Evolutionary conservation across 805 yeast species (phyloP).

Genomic region (Zygosaccharomyces bailii): DNA sequence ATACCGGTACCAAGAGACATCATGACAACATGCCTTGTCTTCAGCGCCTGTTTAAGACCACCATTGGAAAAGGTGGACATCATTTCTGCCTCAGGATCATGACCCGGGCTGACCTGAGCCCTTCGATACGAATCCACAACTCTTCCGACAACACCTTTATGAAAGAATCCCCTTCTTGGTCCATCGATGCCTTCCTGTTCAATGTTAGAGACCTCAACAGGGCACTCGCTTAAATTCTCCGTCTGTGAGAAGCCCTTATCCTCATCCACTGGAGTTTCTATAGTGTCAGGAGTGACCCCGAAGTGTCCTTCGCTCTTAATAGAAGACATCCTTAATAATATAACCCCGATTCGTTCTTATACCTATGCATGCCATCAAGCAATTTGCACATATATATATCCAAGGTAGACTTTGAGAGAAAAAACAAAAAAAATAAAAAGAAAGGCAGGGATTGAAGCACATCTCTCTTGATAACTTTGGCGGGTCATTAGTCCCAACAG

Average conservation of each 20-base stretch:
- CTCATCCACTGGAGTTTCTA: constrained; percentile 1
- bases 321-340: background rate
- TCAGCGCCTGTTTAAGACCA: constrained; percentile 21
- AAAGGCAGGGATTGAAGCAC: background rate
- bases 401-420: background rate
- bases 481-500: background rate
- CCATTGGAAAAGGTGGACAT: constrained; percentile 13
- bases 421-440: background rate
- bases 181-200: constrained; percentile 36
- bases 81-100: constrained; percentile 20
- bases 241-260: constrained; percentile 1
- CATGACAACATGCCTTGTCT: constrained; percentile 55
- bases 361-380: background rate
- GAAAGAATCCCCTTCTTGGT: constrained; percentile 30
- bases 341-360: background rate
- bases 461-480: background rate
- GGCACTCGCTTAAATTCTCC: constrained; percentile 3
- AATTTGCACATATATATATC: background rate
- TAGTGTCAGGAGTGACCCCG: background rate
- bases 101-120: constrained; percentile 13
- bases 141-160: constrained; percentile 6
- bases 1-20: constrained; percentile 82
- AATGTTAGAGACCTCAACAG: constrained; percentile 4
- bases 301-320: background rate
- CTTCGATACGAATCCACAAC: constrained; percentile 28